A percentile compares a stretch with the other conserved stretches of the same genome.
Evolutionary conservation across 2,329 filamentous ascomycete species (phyloP).

Genomic region (Aspergillus neotritici): DNA sequence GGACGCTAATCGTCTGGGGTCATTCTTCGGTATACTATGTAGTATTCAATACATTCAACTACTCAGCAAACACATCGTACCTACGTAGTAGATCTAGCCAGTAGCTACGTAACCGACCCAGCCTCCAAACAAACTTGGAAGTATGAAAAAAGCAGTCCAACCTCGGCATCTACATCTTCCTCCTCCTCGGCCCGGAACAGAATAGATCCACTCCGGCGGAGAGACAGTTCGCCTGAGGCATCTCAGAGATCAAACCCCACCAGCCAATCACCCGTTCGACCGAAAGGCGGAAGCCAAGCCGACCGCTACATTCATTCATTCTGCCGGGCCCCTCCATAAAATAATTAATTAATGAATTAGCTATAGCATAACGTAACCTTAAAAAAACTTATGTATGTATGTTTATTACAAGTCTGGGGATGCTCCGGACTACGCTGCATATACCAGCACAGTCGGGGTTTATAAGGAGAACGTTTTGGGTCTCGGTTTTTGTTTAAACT

Average conservation of each 20-base stretch:
- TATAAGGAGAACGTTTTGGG: constrained; percentile 10
- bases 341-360: neutral
- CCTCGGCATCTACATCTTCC: constrained; percentile 10
- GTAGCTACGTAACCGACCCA: too few relatives aligned
- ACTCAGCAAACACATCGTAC: too few relatives aligned
- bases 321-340: neutral
- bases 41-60: neutral
- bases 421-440: constrained; percentile 42
- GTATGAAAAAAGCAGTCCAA: neutral
- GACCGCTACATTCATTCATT: too few relatives aligned
- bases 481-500: constrained; percentile 3
- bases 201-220: constrained; percentile 3
- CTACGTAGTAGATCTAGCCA: too few relatives aligned
- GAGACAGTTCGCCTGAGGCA: too few relatives aligned
- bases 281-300: too few relatives aligned
- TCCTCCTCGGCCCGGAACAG: constrained; percentile 9
- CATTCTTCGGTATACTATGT: neutral
- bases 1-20: neutral
- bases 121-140: too few relatives aligned
- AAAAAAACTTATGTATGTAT: too few relatives aligned
- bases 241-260: too few relatives aligned
- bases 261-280: too few relatives aligned
- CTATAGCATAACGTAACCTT: neutral
- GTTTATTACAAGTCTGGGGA: constrained; percentile 15
- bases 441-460: constrained; percentile 33